Conservation (phyloP, 495 filamentous ascomycete genomes). For the Aspergillus ellipticus region DNA sequence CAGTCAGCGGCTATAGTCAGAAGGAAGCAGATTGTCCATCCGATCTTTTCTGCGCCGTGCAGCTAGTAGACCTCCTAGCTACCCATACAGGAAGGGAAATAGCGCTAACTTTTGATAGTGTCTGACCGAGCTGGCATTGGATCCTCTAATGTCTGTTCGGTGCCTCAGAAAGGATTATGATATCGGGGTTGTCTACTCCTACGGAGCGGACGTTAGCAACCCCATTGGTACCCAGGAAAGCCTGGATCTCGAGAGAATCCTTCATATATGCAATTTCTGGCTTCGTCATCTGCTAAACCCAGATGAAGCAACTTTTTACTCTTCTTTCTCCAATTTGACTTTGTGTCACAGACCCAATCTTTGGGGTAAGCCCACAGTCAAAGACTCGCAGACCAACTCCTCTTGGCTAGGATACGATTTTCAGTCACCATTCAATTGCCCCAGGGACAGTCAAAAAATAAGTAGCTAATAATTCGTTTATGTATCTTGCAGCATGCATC, state of each 20-base stretch:
- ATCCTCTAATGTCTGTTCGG: conserved; percentile 14
- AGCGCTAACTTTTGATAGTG: conserved; percentile 32
- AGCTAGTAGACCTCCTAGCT: conserved; percentile 22
- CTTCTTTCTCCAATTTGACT: conserved; percentile 19
- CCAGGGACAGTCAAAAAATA: background rate
- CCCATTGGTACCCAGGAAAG: conserved; percentile 12
- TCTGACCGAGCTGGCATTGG: conserved; percentile 29
- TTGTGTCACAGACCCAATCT: conserved; percentile 16
- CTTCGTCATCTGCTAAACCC: conserved; percentile 31
- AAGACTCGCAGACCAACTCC: conserved; percentile 6
- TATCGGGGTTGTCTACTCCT: conserved; percentile 27
- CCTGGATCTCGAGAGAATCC: conserved; percentile 16
- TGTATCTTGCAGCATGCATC: conserved; percentile 27
- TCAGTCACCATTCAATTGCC: conserved; percentile 13
- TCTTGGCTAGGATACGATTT: conserved; percentile 40
- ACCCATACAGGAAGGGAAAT: background rate
- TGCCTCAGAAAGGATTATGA: conserved; percentile 34
- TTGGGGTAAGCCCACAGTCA: conserved; percentile 4
- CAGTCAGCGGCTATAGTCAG: conserved; percentile 11
- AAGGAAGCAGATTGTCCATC: conserved; percentile 10
- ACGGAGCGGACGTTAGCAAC: background rate
- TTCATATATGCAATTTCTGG: conserved; percentile 41
- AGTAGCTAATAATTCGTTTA: background rate
- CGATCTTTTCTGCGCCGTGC: conserved; percentile 27
- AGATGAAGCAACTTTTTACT: conserved; percentile 21